Evolutionary conservation across 2,329 filamentous ascomycete genomes (phyloP).

Genomic region (Xylariaceae sp.): DNA sequence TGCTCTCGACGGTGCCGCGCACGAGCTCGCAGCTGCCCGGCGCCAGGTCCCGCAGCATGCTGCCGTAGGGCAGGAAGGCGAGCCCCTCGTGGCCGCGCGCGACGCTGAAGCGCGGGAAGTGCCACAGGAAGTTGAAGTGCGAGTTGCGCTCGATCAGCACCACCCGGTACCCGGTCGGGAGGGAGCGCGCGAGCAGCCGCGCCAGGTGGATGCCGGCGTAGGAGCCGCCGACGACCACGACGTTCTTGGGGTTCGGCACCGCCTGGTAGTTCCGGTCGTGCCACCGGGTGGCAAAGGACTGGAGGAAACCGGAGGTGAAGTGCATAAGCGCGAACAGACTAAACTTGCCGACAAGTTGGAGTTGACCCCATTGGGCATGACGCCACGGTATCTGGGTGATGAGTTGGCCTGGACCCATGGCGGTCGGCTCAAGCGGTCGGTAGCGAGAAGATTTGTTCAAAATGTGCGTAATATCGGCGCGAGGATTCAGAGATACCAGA

Average conservation of each 20-base stretch:
- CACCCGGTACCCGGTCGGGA: slow-evolving; percentile 36
- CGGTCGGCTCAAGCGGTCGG: no score
- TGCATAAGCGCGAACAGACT: no score
- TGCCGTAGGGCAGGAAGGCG: slow-evolving; percentile 42
- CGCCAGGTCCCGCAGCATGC: slow-evolving; percentile 19
- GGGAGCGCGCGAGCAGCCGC: slow-evolving; percentile 5
- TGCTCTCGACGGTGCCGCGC: slow-evolving; percentile 21
- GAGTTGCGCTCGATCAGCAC: slow-evolving; percentile 42
- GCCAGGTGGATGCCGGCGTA: slow-evolving; percentile 1
- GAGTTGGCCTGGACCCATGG: no score
- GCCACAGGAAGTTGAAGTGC: slow-evolving; percentile 43
- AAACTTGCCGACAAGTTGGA: no score
- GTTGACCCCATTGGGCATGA: no score
- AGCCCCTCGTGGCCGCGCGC: slow-evolving; percentile 34
- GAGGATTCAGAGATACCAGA: no score
- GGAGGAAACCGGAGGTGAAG: no score
- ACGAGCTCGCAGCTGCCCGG: slow-evolving; percentile 24
- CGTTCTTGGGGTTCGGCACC: neutral
- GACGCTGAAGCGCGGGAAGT: slow-evolving; percentile 40
- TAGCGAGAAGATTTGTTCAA: no score
- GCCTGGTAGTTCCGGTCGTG: neutral
- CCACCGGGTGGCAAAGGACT: no score
- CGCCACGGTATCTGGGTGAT: no score
- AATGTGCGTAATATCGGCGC: no score
- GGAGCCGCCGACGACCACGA: neutral